Percentiles rank a stretch among this genome's conserved stretches.
Conservation (phyloP, 208 protist genomes). For the Leishmania turanica region DNA sequence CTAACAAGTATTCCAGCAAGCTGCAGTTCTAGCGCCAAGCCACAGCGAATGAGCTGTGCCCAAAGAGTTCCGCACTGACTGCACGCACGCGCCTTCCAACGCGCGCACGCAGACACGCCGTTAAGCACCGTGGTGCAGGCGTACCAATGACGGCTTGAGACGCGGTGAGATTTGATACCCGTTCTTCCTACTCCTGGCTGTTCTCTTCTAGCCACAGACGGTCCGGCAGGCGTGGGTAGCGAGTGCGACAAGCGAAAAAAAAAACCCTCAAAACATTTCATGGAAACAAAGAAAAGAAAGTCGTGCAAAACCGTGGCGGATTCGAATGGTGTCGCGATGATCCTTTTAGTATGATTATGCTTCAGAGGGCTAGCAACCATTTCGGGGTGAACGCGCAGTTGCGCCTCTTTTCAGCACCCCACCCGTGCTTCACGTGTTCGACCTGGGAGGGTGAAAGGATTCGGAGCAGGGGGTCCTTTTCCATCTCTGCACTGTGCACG, state of each 20-base stretch:
- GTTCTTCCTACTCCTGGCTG: not conserved
- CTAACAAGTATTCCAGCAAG: not conserved
- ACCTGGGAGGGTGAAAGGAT: not conserved
- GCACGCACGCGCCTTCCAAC: not conserved
- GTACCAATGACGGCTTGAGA: not conserved
- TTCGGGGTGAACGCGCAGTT: not conserved
- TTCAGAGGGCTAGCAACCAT: not conserved
- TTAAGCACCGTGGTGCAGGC: conserved; percentile 1
- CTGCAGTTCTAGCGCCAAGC: not conserved
- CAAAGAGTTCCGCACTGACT: not conserved
- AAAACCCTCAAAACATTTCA: not conserved
- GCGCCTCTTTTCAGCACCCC: not conserved
- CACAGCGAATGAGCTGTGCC: not conserved
- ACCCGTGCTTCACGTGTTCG: not conserved
- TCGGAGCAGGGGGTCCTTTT: not conserved
- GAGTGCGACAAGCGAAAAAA: conserved; percentile 3
- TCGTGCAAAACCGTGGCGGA: not conserved
- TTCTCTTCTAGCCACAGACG: not conserved
- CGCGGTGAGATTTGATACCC: not conserved
- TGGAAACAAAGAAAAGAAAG: not conserved
- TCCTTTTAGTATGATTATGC: not conserved
- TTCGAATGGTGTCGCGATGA: not conserved
- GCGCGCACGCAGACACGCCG: conserved; percentile 5
- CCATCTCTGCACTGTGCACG: too few species aligned
- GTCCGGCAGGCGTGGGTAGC: not conserved